Evolutionary conservation across 139 green algal species (phyloP).

Genomic region (Astrephomene gubernaculifera): DNA sequence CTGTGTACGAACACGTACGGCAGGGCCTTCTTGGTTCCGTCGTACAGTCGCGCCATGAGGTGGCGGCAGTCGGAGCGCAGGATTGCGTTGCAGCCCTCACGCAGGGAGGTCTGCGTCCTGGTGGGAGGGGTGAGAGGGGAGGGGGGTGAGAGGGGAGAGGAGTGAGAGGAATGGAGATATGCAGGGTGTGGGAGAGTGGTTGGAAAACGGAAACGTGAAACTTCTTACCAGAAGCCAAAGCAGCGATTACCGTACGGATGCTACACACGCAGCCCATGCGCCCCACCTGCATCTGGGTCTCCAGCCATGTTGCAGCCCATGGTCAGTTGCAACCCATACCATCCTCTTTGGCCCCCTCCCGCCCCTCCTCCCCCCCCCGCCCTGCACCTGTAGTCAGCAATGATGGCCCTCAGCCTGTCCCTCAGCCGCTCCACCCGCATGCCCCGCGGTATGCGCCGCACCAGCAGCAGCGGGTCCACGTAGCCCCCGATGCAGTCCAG

Average conservation of each 20-base stretch:
- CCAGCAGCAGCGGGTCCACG: slow-evolving; percentile 88
- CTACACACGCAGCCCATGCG: no score
- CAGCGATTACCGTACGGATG: no score
- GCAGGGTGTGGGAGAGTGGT: background rate
- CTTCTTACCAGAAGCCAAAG: no score
- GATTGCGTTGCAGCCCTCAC: slow-evolving; percentile 91
- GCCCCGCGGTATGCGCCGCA: slow-evolving; percentile 83
- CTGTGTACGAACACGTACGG: slow-evolving; percentile 8
- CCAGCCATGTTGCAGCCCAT: no score
- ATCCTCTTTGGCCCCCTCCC: background rate
- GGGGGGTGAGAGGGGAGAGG: background rate
- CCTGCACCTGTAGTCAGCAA: slow-evolving; percentile 82
- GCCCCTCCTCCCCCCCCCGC: background rate
- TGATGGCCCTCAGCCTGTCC: slow-evolving; percentile 88
- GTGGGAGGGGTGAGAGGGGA: background rate
- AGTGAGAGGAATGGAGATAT: background rate
- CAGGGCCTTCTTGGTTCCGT: slow-evolving; percentile 4
- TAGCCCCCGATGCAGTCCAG: slow-evolving; percentile 84
- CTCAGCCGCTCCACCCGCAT: slow-evolving; percentile 82
- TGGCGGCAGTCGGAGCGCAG: slow-evolving; percentile 81
- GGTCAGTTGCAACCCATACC: background rate
- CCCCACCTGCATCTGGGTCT: no score
- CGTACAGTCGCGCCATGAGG: slow-evolving; percentile 63
- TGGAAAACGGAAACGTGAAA: no score
- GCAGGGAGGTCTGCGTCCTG: slow-evolving; percentile 77